Base-by-base conservation (phyloP, 2,329 filamentous ascomycete genomes). In the Botrytis porri region DNA sequence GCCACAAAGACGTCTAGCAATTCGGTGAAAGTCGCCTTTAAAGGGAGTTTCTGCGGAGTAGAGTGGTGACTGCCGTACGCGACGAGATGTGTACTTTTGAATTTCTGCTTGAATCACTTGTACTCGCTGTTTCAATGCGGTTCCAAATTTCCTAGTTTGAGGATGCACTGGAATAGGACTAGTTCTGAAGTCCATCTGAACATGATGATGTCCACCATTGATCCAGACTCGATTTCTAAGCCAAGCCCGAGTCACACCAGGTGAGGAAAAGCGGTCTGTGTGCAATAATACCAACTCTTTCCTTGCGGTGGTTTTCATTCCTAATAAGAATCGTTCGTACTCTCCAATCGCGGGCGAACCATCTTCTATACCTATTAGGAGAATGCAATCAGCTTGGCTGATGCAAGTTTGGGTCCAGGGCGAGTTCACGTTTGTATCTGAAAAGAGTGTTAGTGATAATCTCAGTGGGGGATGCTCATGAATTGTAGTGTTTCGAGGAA, bases 401-500 rank as follows among this genome's bases (percentile, higher is more conserved):
- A 99, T 98, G 81, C 97, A 99, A 0, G 96, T 98, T 80, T 98
- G 94, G 0, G 97, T 99, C 96, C 96, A 99, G 0, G 95, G 95
- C 2, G 97, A 94, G 78, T 97, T 98, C 78, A 98, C 96, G 74
- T 91, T 97, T 7, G 97, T 99, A 82, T 99, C 96, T 91, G 25
- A 9, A 69, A 41, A 39, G 32, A 66, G 51, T n/a, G 43, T 73
- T 70, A 73, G 71, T 43, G 35, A 67, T 16, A 29, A 25, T 60
- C 20, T 18, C 10, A 48, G 10, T 75, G 78, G 77, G 77, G 77
- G 60, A 69, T 61, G 3, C 70, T 78, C 77, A 79, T 76, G 75
- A 77, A 77, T 61, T 83, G 84, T 86, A 85, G 87, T 81, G 83
- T 80, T 80, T 76, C 77, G 20, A 72, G 54, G 71, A 73, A 73